These are phyloP conservation scores for Schizochytrium sp. DNA, from an alignment of 108 stramenopile genomes.

Conservation along the genomic window DNA sequence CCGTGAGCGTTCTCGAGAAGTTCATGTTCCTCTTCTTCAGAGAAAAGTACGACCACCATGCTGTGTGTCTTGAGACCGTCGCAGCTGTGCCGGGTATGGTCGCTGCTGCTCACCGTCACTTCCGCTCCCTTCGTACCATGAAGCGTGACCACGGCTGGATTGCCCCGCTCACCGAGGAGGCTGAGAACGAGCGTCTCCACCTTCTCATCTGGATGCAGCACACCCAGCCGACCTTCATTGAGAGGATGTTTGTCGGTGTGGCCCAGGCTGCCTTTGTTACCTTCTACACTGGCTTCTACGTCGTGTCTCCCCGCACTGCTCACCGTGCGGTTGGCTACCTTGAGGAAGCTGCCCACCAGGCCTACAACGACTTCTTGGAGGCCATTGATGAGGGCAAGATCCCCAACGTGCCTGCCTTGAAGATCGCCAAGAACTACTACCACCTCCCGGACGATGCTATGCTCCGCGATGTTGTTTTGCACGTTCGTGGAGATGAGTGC, in stretches of 20 bases:
- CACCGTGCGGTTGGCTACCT: slow-evolving; percentile 97
- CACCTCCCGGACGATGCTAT: slow-evolving; percentile 87
- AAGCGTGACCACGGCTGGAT: slow-evolving; percentile 90
- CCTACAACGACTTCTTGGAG: slow-evolving; percentile 90
- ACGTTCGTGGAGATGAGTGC: slow-evolving; percentile 91
- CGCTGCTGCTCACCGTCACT: slow-evolving; percentile 88
- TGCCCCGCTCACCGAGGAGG: slow-evolving; percentile 94
- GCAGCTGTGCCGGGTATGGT: slow-evolving; percentile 90
- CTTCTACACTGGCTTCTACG: slow-evolving; percentile 85
- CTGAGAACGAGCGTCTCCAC: slow-evolving; percentile 98
- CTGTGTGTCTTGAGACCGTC: slow-evolving; percentile 87
- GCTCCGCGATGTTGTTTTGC: slow-evolving; percentile 88
- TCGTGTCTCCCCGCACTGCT: slow-evolving; percentile 87
- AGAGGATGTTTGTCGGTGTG: slow-evolving; percentile 80
- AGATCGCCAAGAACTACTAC: slow-evolving; percentile 77
- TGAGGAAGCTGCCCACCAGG: slow-evolving; percentile 89
- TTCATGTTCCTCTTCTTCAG: slow-evolving; percentile 69
- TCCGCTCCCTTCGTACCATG: slow-evolving; percentile 89
- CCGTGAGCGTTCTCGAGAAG: slow-evolving; percentile 65
- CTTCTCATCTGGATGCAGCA: slow-evolving; percentile 87
- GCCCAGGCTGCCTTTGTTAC: slow-evolving; percentile 84
- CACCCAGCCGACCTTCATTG: slow-evolving; percentile 81
- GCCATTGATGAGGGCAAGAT: slow-evolving; percentile 83
- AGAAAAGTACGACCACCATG: slow-evolving; percentile 73
- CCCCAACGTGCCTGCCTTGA: slow-evolving; percentile 79